Evolutionary conservation across 2,329 filamentous ascomycete genomes (phyloP).

Genomic region (Teratosphaeria gauchensis): DNA sequence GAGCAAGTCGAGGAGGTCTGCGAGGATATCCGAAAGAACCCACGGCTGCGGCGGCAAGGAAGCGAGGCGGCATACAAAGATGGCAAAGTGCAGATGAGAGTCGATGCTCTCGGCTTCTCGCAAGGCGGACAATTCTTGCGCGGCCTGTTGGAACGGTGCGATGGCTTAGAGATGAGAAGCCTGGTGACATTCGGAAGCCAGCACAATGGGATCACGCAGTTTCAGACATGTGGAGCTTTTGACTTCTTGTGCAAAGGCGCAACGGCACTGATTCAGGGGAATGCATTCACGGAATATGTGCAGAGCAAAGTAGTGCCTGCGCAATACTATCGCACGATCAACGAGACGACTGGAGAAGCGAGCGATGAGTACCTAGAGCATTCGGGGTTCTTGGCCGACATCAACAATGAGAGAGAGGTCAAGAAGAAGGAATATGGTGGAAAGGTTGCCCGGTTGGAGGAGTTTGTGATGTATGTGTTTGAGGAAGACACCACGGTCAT

Average conservation of each 20-base stretch:
- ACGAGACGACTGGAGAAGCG: constrained; percentile 45
- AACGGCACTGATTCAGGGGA: constrained; percentile 65
- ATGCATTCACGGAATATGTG: constrained; percentile 70
- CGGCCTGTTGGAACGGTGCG: constrained; percentile 81
- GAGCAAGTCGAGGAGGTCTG: constrained; percentile 69
- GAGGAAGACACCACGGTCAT: constrained; percentile 75
- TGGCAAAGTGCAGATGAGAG: constrained; percentile 16
- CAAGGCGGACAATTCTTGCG: constrained; percentile 96
- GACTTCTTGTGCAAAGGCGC: constrained; percentile 78
- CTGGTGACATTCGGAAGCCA: constrained; percentile 84
- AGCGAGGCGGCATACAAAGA: background rate
- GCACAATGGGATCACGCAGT: constrained; percentile 84
- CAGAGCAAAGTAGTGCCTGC: constrained; percentile 78
- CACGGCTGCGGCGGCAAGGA: constrained; percentile 21
- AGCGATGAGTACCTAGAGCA: constrained; percentile 60
- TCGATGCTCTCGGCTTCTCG: constrained; percentile 89
- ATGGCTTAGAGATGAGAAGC: constrained; percentile 68
- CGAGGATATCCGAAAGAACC: constrained; percentile 61
- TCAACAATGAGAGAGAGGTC: constrained; percentile 77
- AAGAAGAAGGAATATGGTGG: constrained; percentile 66
- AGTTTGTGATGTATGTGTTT: constrained; percentile 82
- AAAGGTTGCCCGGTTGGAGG: constrained; percentile 60
- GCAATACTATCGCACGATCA: constrained; percentile 77
- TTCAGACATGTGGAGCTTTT: constrained; percentile 58
- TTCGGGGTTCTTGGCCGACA: constrained; percentile 85